phyloP scores from a whole-genome alignment of 2,329 filamentous ascomycete genomes.

The Neopestalotiopsis sp. region DNA sequence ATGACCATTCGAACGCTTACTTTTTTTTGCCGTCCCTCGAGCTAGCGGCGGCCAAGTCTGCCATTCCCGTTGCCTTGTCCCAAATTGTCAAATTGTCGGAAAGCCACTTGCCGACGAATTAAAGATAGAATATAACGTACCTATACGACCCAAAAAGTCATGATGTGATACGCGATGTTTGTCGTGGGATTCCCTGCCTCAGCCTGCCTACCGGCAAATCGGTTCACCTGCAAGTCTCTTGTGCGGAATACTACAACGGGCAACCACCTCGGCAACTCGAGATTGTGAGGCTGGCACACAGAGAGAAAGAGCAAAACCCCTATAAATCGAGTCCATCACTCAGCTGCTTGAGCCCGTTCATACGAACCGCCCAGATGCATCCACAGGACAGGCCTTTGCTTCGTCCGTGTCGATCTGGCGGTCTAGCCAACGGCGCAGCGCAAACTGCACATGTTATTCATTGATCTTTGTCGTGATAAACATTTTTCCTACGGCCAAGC shows the following conservation, averaged over 20 bases:
- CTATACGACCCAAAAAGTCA: neutral
- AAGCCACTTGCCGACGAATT: neutral
- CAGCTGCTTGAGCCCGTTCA: neutral
- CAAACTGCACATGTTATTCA: neutral
- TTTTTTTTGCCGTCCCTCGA: neutral
- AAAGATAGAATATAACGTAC: neutral
- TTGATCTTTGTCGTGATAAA: neutral
- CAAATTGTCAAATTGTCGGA: neutral
- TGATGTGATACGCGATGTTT: neutral
- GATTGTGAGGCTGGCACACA: neutral
- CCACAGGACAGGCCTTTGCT: neutral
- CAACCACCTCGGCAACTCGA: neutral
- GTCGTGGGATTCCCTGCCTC: neutral
- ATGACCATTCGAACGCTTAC: neutral
- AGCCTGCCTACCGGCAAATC: neutral
- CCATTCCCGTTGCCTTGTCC: neutral
- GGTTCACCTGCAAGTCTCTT: neutral
- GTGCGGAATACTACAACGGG: neutral
- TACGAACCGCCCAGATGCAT: neutral
- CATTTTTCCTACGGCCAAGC: neutral
- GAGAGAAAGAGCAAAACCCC: neutral
- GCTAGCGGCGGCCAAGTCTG: neutral
- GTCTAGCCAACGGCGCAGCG: neutral
- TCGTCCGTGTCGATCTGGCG: neutral
- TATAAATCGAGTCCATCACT: neutral